Evolutionary conservation across 2,329 filamentous ascomycete genomes (phyloP), one percentile per base, ranked within the genome.

Genomic region (Helotiales sp.): DNA sequence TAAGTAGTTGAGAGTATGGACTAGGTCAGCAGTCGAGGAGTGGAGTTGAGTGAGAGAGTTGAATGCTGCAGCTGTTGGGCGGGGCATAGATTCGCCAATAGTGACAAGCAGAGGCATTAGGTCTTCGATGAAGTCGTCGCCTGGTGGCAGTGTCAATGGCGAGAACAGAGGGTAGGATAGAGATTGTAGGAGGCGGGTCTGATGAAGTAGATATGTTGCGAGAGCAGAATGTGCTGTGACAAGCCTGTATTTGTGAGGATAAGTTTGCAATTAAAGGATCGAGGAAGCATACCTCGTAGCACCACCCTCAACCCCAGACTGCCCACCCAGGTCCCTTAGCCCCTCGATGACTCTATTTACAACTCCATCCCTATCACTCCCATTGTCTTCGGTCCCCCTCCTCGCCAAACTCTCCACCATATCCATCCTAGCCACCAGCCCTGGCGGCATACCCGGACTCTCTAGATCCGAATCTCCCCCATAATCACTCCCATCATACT

Each of bases 1-100:
- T 4, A 99, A 80, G 64, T 91, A 89, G 66, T 91, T 91, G 47
- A 99, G 82, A 6, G 91, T 90, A 67, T 91, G 84, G 8, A 93
- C 84, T 27, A 93, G 77, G 61, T 92, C 89, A 25, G 83, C 78
- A 0, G 89, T 93, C 62, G 90, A 79, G 6, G 83, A 79, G 70
- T 91, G 87, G 52, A 93, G 80, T 22, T 84, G 81, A 57, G 85
- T 81, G 46, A 93, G 76, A 9, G 89, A 90, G 65, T 81, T 80
- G 65, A 89, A 81, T 1, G 85, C 84, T 13, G 81, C 69, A 61
- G 88, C 82, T 38, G 82, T 81, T 3, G 84, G 83, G 13, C 81
- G 80, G 3, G 90, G 88, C 76, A 93, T 86, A 60, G 81, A 78
- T 58, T 88, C 82, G 9, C 84, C 80, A 9, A 92, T 81, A 9